Evolutionary conservation across 371 early-diverging fungal genomes (phyloP), one percentile per base, ranked within the genome.

Genomic region (Apophysomyces trapeziformis): DNA sequence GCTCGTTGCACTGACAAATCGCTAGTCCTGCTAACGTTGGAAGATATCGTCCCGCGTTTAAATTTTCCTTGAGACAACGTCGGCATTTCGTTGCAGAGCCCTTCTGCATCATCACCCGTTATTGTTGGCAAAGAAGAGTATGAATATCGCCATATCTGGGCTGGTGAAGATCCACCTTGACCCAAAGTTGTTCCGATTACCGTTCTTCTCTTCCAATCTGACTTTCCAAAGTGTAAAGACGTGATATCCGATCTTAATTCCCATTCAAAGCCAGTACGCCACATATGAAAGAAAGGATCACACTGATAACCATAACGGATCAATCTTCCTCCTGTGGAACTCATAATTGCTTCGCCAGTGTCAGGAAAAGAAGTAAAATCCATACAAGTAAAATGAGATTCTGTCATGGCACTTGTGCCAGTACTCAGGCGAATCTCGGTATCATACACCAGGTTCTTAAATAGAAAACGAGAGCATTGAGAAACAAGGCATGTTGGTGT

Each of bases 241-340:
- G 64, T 54, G 14, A 64, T 41, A 26, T 57, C 58, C 1, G 60
- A 47, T 14, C 35, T 11, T 1, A 16, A 39, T 43, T 56, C 45
- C 38, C 50, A 18, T 47, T 36, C 21, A 36, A 37, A 37, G 6
- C 21, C 54, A 13, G 46, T 61, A 11, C 65, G 58, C 75, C 75
- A 75, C 36, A 71, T 16, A 11, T 67, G 63, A 56, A 75, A 78
- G 2, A 57, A 63, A 47, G 78, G 78, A 8, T 68, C 65, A 7
- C 70, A 44, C 58, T 71, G 73, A 43, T 78, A 78, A 39, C 73
- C 75, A 64, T 62, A 76, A n/a, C 64, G 69, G 13, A 62, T 36
- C 8, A 72, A 8, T 11, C 43, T n/a, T 2, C 66, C 57, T 50
- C 43, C 45, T 12, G 58, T 35, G 43, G 50, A 66, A 37, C 61